These are phyloP conservation scores for Pleurotus pulmonarius DNA, from an alignment of 768 basidiomycete genomes.

Conservation along the genomic window DNA sequence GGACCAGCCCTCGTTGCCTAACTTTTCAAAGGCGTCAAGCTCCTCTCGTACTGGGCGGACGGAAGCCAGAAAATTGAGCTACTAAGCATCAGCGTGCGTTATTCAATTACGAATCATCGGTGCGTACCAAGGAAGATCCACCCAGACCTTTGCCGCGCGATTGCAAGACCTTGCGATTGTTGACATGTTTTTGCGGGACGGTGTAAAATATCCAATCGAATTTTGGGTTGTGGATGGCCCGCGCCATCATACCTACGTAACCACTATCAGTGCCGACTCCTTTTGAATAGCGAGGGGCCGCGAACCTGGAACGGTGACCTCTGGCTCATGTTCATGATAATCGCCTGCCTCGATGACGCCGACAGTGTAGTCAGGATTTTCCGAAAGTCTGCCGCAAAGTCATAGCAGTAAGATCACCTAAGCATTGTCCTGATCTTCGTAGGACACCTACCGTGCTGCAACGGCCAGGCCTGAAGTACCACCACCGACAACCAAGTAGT, in stretches of 20 bases:
- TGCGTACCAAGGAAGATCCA: conserved; percentile 14
- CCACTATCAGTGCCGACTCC: background rate
- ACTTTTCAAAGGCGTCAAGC: conserved; percentile 16
- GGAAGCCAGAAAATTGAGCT: conserved; percentile 18
- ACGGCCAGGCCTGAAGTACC: conserved; percentile 30
- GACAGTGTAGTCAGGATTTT: conserved; percentile 27
- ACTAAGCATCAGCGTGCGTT: background rate
- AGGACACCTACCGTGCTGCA: conserved; percentile 22
- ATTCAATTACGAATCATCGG: background rate
- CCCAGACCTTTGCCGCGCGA: conserved; percentile 24
- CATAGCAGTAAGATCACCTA: background rate
- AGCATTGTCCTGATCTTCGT: background rate
- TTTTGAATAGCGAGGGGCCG: background rate
- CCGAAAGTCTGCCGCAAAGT: conserved; percentile 27
- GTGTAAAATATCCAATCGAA: conserved; percentile 24
- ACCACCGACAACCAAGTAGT: conserved; percentile 13
- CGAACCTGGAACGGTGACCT: conserved; percentile 18
- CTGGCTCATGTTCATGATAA: conserved; percentile 11
- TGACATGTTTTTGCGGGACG: conserved; percentile 18
- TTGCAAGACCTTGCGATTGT: conserved; percentile 13
- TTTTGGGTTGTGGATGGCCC: conserved; percentile 12
- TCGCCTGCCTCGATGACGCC: conserved; percentile 33
- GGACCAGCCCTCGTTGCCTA: conserved; percentile 11
- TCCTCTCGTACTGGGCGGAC: conserved; percentile 16
- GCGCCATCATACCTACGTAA: conserved; percentile 5